Conservation (phyloP, 2,329 filamentous ascomycete species). For the Chrysoporthe austroafricana region DNA sequence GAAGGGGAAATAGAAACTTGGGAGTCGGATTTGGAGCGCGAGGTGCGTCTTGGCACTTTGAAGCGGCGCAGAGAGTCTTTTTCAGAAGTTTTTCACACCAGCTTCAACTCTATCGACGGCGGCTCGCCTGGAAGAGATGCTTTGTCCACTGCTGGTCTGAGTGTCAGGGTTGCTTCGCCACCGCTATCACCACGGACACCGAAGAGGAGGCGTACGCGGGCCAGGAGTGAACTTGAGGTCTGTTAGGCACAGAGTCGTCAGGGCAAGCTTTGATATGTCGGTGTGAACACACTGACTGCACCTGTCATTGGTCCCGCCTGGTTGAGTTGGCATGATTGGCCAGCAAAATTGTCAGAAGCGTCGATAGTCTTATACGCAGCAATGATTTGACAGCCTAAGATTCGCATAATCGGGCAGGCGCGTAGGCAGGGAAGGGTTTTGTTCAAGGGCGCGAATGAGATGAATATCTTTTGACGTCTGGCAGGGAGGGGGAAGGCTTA, state of each 20-base stretch:
- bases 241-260: slow-evolving; percentile 32
- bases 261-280: background rate
- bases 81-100: slow-evolving; percentile 44
- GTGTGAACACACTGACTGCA: background rate
- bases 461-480: background rate
- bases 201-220: slow-evolving; percentile 38
- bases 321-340: background rate
- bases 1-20: slow-evolving; percentile 49
- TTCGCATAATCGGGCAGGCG: background rate
- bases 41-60: slow-evolving; percentile 26
- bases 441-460: background rate
- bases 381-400: background rate
- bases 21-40: slow-evolving; percentile 41
- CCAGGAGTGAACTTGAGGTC: slow-evolving; percentile 35
- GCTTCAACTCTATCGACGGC: slow-evolving; percentile 40
- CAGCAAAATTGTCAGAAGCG: background rate
- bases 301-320: background rate
- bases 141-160: slow-evolving; percentile 10
- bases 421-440: background rate
- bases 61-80: slow-evolving; percentile 43
- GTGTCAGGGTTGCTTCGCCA: slow-evolving; percentile 30
- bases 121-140: slow-evolving; percentile 2
- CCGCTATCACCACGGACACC: slow-evolving; percentile 37
- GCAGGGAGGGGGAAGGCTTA: background rate
- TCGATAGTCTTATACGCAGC: background rate